Evolutionary conservation across 1,284 basidiomycete genomes (phyloP), one percentile per base, ranked within the genome.

Genomic region (Volvariella volvacea): DNA sequence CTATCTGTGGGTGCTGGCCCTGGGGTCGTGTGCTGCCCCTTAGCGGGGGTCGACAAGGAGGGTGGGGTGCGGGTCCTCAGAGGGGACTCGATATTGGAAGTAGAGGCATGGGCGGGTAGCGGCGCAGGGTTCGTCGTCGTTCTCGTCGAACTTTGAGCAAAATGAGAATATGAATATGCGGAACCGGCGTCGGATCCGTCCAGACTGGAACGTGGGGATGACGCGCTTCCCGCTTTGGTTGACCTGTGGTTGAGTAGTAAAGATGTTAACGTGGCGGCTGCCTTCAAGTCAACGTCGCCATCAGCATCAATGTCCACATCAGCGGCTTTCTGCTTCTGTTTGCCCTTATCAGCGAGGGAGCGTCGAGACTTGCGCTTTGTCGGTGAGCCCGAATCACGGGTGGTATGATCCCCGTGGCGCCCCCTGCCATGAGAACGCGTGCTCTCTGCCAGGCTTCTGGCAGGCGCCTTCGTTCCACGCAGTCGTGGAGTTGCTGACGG

Each of bases 191-290:
- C 76, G 38, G 74, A 77, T 25, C 74, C 78, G 49, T 80, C 86
- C 46, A 85, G 66, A 52, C 79, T 83, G 15, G 83, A 83, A 44
- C 80, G 73, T 36, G 83, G 82, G 3, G 82, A 83, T 20, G 76
- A 72, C 36, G 69, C 70, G 57, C 74, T 74, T 16, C 71, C 72
- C 15, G 76, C 67, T 17, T 75, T 69, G 14, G 78, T 75, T 32
- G 78, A 74, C 42, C 83, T 72, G 51, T 82, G 73, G 45, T 80
- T 72, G 44, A 81, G 69, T 42, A 83, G 66, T 41, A 89, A 67
- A 9, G 79, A 80, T 1, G 87, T 88, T 48, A 89, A 66, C 6
- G 86, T 85, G 17, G 80, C 82, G 4, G 87, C 86, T 22, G 86
- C 86, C 59, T 86, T 83, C 73, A 87, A 82, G 59, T 88, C 84